A percentile compares a stretch with the other conserved stretches of the same genome.
These are phyloP conservation scores for Candida sp. DNA, from an alignment of 1,139 yeast species.

Conservation along the genomic window DNA sequence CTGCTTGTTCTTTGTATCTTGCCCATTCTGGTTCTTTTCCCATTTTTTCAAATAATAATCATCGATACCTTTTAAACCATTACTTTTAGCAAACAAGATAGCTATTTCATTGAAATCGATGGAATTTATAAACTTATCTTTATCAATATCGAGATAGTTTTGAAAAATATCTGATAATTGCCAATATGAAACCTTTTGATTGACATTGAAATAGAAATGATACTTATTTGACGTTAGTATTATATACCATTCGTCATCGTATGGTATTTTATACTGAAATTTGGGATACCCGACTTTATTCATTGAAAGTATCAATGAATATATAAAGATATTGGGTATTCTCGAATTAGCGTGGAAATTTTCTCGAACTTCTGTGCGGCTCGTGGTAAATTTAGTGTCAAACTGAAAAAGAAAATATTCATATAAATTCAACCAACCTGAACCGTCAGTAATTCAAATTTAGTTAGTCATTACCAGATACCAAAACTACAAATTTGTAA, in stretches of 20 bases:
- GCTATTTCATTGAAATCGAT: constrained; percentile 31
- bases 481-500: no score
- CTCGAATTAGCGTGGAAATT: no score
- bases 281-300: constrained; percentile 9
- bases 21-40: constrained; percentile 2
- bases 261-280: constrained; percentile 18
- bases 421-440: no score
- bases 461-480: no score
- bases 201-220: constrained; percentile 31
- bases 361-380: no score
- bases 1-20: constrained; percentile 4
- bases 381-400: no score
- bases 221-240: constrained; percentile 22
- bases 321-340: no score
- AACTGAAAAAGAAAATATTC: no score
- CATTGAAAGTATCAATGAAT: constrained; percentile 3
- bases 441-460: no score
- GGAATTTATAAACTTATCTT: constrained; percentile 14
- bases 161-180: constrained; percentile 25
- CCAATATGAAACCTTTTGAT: constrained; percentile 25
- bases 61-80: constrained; percentile 20
- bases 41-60: constrained; percentile 1
- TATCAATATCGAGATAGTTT: constrained; percentile 12
- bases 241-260: constrained; percentile 23
- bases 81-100: constrained; percentile 26